phyloP scores from a whole-genome alignment of 495 filamentous ascomycete species.

The Aspergillus biplanus region DNA sequence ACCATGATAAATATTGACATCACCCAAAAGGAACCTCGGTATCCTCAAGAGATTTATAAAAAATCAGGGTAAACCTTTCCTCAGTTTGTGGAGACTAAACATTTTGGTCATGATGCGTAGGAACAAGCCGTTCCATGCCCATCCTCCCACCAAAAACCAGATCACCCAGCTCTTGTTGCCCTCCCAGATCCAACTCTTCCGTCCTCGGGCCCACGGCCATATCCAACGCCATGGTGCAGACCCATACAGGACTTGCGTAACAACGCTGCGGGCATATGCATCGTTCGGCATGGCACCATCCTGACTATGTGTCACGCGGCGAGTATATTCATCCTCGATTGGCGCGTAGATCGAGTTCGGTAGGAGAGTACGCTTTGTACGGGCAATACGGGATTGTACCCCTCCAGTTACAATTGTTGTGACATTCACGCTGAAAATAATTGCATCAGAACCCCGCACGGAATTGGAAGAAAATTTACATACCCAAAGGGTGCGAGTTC shows the following conservation, averaged over 20 bases:
- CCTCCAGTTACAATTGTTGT: slow-evolving; percentile 64
- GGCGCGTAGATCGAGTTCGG: slow-evolving; percentile 56
- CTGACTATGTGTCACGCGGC: slow-evolving; percentile 60
- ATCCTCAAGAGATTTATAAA: slow-evolving; percentile 18
- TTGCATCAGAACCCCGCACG: not conserved
- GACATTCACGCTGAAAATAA: slow-evolving; percentile 47
- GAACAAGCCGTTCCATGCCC: slow-evolving; percentile 47
- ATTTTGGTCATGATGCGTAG: slow-evolving; percentile 46
- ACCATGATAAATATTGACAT: too few relatives aligned
- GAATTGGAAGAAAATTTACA: slow-evolving; percentile 13
- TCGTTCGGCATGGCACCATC: slow-evolving; percentile 54
- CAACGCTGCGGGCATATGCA: slow-evolving; percentile 60
- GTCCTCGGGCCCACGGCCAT: slow-evolving; percentile 48
- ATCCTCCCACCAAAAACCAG: slow-evolving; percentile 47
- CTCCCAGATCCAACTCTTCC: slow-evolving; percentile 58
- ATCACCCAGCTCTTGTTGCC: slow-evolving; percentile 54
- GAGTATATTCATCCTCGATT: slow-evolving; percentile 54
- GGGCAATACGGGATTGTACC: slow-evolving; percentile 61
- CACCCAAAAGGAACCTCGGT: not conserved
- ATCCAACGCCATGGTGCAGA: slow-evolving; percentile 50
- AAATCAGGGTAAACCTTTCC: slow-evolving; percentile 15
- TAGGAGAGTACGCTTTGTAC: slow-evolving; percentile 51
- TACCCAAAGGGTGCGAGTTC: slow-evolving; percentile 54
- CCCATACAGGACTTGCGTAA: slow-evolving; percentile 54
- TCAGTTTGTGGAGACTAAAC: slow-evolving; percentile 50